Evolutionary conservation across 2,329 filamentous ascomycete genomes (phyloP), one percentile per base, ranked within the genome.

Genomic region (Exophiala calicioides): DNA sequence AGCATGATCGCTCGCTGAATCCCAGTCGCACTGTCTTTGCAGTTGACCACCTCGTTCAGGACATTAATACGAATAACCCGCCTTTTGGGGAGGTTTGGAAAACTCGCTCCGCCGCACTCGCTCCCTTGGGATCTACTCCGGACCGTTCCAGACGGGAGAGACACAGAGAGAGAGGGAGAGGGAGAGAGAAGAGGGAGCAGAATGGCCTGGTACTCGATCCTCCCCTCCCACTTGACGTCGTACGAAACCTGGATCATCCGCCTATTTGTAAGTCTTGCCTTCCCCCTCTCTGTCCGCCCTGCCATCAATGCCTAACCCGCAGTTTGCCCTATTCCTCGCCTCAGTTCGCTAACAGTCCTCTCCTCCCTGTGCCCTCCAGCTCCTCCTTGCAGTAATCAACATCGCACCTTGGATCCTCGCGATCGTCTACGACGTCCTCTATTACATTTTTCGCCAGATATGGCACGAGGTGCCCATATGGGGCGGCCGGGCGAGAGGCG

Each of bases 181-280:
- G n/a, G n/a, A n/a, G n/a, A n/a, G n/a, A n/a, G n/a, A n/a, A n/a
- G n/a, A n/a, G n/a, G n/a, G n/a, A n/a, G n/a, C n/a, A n/a, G n/a
- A n/a, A 86, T 86, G 83, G 76, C 77, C 33, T 77, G 79, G 72
- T 80, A 82, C 55, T 85, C 82, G 2, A 76, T 86, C 48, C 74
- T 86, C 24, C 83, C 83, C 1, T 69, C 75, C 13, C 70, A 75
- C 46, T 70, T 84, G 43, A 74, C 70, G 31, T 69, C 71, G 29
- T 62, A 85, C 41, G 83, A 86, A 62, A 76, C 73, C 40, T 85
- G 81, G 81, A 69, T 80, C 47, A 76, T 77, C 34, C 74, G 80
- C 7, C 61, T 80, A 33, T 86, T 85, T 62, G 82, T 86, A 72
- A 60, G 79, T 64, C 31, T 13, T 32, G 5, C 19, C 21, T 21